phyloP scores from a whole-genome alignment of 1,284 basidiomycete species.

The Singerocomus inundabilis region DNA sequence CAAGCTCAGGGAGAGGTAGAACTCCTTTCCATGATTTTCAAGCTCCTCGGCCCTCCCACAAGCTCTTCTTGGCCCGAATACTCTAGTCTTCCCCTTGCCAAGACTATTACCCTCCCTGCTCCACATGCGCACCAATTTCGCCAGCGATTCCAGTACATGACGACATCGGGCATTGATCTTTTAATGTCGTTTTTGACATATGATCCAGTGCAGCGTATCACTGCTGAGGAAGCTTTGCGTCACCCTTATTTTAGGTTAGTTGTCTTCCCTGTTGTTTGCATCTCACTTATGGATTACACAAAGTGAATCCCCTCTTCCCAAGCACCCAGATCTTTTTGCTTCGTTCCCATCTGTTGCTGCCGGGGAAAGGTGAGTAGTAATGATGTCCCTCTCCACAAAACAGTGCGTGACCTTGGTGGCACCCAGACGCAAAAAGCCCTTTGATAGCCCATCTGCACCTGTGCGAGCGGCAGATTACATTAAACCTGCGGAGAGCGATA shows the following conservation, averaged over 20 bases:
- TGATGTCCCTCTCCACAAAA: background rate
- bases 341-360: slow-evolving; percentile 97
- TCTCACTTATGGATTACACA: slow-evolving; percentile 7
- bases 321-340: slow-evolving; percentile 96
- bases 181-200: slow-evolving; percentile 84
- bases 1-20: slow-evolving; percentile 96
- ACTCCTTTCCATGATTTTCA: slow-evolving; percentile 91
- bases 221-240: slow-evolving; percentile 83
- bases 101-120: slow-evolving; percentile 75
- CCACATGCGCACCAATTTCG: slow-evolving; percentile 73
- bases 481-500: slow-evolving; percentile 39
- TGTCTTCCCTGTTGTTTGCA: background rate
- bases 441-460: slow-evolving; percentile 77
- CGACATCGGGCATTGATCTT: slow-evolving; percentile 83
- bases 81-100: slow-evolving; percentile 72
- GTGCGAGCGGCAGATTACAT: slow-evolving; percentile 63
- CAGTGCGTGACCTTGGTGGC: slow-evolving; percentile 1
- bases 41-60: slow-evolving; percentile 87
- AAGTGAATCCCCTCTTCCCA: slow-evolving; percentile 92
- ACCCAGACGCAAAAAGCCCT: slow-evolving; percentile 67
- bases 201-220: slow-evolving; percentile 82
- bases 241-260: slow-evolving; percentile 92
- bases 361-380: slow-evolving; percentile 79
- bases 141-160: slow-evolving; percentile 79
- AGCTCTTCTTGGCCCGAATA: slow-evolving; percentile 87